Conservation (phyloP, 2,329 filamentous ascomycete species). For the Aspergillus piperis region DNA sequence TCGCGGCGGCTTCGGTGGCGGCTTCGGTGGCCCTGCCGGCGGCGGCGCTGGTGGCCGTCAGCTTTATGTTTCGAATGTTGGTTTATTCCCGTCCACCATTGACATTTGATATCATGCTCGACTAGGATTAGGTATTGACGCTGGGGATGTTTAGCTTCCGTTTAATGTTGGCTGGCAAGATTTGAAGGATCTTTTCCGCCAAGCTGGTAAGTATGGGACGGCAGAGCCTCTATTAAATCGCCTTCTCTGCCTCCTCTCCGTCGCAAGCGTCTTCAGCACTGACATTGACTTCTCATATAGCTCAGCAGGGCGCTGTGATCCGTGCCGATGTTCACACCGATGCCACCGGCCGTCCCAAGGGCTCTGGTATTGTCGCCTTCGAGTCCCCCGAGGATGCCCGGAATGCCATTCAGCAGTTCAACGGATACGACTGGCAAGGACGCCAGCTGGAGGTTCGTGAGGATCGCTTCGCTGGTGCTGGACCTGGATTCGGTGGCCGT, state of each 20-base stretch:
- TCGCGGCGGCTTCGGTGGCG: constrained; percentile 57
- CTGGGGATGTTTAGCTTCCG: constrained; percentile 68
- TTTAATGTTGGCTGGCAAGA: constrained; percentile 99
- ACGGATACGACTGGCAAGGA: constrained; percentile 98
- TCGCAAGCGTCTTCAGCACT: constrained; percentile 24
- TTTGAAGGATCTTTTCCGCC: constrained; percentile 96
- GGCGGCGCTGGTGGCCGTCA: constrained; percentile 69
- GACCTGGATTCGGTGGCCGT: constrained; percentile 46
- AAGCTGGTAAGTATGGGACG: constrained; percentile 73
- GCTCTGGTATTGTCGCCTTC: constrained; percentile 95
- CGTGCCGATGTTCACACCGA: constrained; percentile 94
- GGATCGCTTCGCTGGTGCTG: constrained; percentile 79
- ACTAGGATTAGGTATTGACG: constrained; percentile 37
- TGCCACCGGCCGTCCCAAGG: constrained; percentile 90
- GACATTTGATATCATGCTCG: constrained; percentile 17
- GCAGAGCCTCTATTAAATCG: constrained; percentile 16
- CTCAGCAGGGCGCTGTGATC: constrained; percentile 72
- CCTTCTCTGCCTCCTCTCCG: constrained; percentile 6
- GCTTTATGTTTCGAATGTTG: constrained; percentile 97
- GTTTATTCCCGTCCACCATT: constrained; percentile 52
- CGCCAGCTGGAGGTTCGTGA: constrained; percentile 91
- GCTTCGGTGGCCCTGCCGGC: constrained; percentile 49
- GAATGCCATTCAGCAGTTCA: constrained; percentile 95
- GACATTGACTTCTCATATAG: constrained; percentile 35
- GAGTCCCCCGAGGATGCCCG: constrained; percentile 92